phyloP scores from a whole-genome alignment of 305 asterid genomes.

The Stenogyne calaminthoides region DNA sequence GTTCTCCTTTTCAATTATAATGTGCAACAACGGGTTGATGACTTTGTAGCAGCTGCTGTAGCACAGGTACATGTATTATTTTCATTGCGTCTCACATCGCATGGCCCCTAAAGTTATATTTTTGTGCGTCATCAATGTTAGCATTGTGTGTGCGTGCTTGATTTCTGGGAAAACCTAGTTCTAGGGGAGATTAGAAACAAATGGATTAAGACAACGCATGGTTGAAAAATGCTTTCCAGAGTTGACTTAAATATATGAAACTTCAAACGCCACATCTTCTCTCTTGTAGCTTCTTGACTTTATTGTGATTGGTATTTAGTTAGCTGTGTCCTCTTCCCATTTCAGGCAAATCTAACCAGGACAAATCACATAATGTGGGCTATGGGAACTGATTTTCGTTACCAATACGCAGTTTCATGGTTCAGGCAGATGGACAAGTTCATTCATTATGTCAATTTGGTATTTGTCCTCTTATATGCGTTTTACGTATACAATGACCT shows the following conservation, averaged over 20 bases:
- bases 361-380: constrained; percentile 92
- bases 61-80: constrained; percentile 54
- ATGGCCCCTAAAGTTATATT: constrained; percentile 24
- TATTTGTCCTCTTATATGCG: constrained; percentile 29
- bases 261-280: constrained; percentile 15
- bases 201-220: constrained; percentile 2
- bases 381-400: constrained; percentile 86
- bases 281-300: constrained; percentile 18
- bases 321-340: constrained; percentile 20
- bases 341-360: constrained; percentile 77
- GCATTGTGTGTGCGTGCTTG: constrained; percentile 4
- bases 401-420: constrained; percentile 88
- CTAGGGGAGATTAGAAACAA: constrained; percentile 1
- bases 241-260: background rate
- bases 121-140: constrained; percentile 2
- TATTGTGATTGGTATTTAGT: constrained; percentile 20
- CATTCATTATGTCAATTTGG: constrained; percentile 88
- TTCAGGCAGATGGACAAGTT: constrained; percentile 91
- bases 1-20: constrained; percentile 72
- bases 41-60: constrained; percentile 79
- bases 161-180: background rate
- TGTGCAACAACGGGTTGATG: constrained; percentile 78
- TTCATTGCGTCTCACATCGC: constrained; percentile 18
- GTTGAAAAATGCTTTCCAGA: background rate
- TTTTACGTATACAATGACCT: background rate